Evolutionary conservation across 2,329 filamentous ascomycete species (phyloP), one percentile per base, ranked within the genome.

Genomic region (Talaromyces albobiverticillius): DNA sequence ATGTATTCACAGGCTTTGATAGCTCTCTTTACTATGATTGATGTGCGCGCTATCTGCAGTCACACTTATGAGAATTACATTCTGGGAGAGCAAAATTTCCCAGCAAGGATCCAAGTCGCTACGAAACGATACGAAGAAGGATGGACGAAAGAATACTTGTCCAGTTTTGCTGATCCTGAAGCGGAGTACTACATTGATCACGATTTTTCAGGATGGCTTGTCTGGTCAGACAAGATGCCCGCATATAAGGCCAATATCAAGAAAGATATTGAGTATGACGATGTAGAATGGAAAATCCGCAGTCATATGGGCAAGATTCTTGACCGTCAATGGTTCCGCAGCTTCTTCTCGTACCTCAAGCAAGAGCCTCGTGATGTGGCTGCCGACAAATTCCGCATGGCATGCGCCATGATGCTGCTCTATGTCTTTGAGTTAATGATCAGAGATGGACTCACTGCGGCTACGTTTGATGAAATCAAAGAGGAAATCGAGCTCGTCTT

Each of bases 171-270:
- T 9, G 81, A 88, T 46, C 85, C 87, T 5, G 86, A 85, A 29
- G 86, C 90, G 0, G 86, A 95, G 59, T 96, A 95, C 69, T 95
- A 92, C 68, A 85, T 97, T 43, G 94, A 99, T 67, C 83, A 85
- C 52, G 93, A 97, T 67, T 89, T 95, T 67, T 90, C 93, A 4
- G 94, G 94, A 29, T 99, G 95, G 95, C 80, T 99, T 16, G 91
- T 95, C 0, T 99, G 94, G 94, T 88, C 88, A 50, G 90, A 94
- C 71, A 84, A 81, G 29, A 93, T 97, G 78, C 86, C 85, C 13
- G 94, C 87, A 0, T 91, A 87, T 69, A 84, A 85, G 57, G 84
- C 88, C 2, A 86, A 88, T 50, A 84, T 91, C 25, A 77, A 76
- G 57, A 59, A 75, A 68, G 71, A 85, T 71, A 65, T 96, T 77